A percentile compares a stretch with the other conserved stretches of the same genome.
Evolutionary conservation across 2,329 filamentous ascomycete genomes (phyloP).

Genomic region (Grosmannia penicillata): DNA sequence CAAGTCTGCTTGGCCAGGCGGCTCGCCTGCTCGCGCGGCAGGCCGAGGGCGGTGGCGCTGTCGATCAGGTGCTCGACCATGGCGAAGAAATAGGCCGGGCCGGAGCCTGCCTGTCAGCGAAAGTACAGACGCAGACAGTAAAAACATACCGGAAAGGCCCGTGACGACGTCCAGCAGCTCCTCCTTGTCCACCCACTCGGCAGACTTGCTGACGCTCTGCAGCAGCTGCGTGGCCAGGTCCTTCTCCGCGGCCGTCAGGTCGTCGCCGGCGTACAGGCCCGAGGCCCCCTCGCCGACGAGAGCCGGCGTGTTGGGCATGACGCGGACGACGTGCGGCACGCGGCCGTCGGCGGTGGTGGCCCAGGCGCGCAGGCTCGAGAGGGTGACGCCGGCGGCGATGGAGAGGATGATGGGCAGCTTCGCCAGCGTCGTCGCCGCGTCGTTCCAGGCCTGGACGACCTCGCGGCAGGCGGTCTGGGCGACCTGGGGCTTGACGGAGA

Average conservation of each 20-base stretch:
- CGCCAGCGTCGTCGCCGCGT: constrained; percentile 5
- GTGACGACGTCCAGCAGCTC: constrained; percentile 35
- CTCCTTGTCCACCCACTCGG: constrained; percentile 34
- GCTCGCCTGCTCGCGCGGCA: constrained; percentile 31
- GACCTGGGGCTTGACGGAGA: constrained; percentile 37
- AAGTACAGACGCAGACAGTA: neutral
- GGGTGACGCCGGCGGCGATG: constrained; percentile 33
- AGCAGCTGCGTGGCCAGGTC: constrained; percentile 26
- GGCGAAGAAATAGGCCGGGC: constrained; percentile 38
- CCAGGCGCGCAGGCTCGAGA: constrained; percentile 28
- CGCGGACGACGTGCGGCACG: constrained; percentile 29
- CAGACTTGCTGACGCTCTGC: constrained; percentile 29
- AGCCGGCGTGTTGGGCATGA: constrained; percentile 38
- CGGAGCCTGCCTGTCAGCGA: constrained; percentile 22
- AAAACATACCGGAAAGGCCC: constrained; percentile 28
- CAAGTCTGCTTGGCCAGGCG: constrained; percentile 35
- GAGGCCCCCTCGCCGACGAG: constrained; percentile 34
- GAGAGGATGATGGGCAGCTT: constrained; percentile 29
- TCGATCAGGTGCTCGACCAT: constrained; percentile 35
- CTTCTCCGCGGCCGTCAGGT: constrained; percentile 26
- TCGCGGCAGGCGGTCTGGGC: constrained; percentile 30
- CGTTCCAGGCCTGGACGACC: constrained; percentile 23
- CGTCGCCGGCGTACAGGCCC: constrained; percentile 27
- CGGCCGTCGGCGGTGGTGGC: constrained; percentile 21
- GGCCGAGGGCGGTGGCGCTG: constrained; percentile 26